These are phyloP conservation scores for Talaromyces sp. DNA, from an alignment of 2,329 filamentous ascomycete species.

Conservation along the genomic window DNA sequence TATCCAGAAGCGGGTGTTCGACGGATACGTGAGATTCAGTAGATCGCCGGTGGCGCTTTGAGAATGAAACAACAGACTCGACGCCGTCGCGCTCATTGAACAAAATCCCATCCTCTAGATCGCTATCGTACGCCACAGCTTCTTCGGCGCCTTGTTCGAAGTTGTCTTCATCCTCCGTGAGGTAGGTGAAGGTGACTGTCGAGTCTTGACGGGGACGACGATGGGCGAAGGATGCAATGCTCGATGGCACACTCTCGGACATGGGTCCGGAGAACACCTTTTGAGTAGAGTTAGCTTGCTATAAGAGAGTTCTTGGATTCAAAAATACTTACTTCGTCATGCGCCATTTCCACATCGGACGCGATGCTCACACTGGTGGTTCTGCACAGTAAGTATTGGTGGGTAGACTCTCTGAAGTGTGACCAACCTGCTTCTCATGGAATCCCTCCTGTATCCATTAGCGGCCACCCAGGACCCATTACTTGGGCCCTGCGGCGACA, in stretches of 20 bases:
- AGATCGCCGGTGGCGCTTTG: slow-evolving; percentile 31
- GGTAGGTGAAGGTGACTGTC: slow-evolving; percentile 84
- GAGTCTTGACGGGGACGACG: slow-evolving; percentile 79
- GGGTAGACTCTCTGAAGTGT: neutral
- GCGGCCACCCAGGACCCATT: slow-evolving; percentile 27
- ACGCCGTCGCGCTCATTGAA: slow-evolving; percentile 41
- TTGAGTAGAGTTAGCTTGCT: slow-evolving; percentile 14
- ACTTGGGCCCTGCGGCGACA: slow-evolving; percentile 33
- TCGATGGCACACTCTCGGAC: slow-evolving; percentile 93
- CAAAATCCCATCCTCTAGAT: slow-evolving; percentile 44
- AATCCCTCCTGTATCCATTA: slow-evolving; percentile 34
- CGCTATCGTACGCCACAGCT: slow-evolving; percentile 44
- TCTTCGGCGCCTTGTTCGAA: slow-evolving; percentile 53
- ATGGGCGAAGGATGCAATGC: slow-evolving; percentile 86
- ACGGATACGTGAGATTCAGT: slow-evolving; percentile 46
- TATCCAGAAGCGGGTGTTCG: slow-evolving; percentile 65
- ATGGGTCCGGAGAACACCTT: slow-evolving; percentile 85
- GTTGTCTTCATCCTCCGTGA: slow-evolving; percentile 68
- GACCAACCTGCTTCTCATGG: slow-evolving; percentile 42
- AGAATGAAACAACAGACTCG: slow-evolving; percentile 27
- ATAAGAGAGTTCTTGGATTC: neutral
- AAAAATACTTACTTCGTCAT: slow-evolving; percentile 82
- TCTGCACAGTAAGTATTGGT: neutral
- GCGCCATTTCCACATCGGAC: slow-evolving; percentile 97
- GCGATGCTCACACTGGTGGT: slow-evolving; percentile 67